These are phyloP conservation scores for Sclerotinia subarctica DNA, from an alignment of 2,329 filamentous ascomycete species.

Conservation along the genomic window DNA sequence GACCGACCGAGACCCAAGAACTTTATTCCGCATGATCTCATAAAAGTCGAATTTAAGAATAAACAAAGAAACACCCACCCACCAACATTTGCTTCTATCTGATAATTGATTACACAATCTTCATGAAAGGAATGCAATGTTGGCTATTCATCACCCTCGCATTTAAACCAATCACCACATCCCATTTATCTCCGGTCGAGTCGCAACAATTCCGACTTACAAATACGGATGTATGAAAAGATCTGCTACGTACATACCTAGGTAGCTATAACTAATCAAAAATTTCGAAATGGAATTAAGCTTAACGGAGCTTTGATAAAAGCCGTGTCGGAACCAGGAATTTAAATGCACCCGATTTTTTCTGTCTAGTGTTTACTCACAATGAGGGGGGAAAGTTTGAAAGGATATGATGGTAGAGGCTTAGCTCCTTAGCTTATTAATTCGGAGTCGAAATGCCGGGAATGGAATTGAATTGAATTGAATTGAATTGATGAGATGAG, in stretches of 20 bases:
- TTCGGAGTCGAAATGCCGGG: neutral
- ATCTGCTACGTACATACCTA: neutral
- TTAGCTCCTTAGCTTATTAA: neutral
- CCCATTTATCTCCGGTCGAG: conserved; percentile 12
- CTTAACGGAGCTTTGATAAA: conserved; percentile 13
- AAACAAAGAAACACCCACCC: neutral
- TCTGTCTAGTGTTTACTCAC: neutral
- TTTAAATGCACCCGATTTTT: neutral
- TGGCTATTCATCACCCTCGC: neutral
- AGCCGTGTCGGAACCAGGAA: neutral
- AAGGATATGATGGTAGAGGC: neutral
- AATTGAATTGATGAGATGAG: too few species aligned
- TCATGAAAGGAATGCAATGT: too few species aligned
- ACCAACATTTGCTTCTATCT: neutral
- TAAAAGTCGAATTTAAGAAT: neutral
- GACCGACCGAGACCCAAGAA: neutral
- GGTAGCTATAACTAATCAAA: too few species aligned
- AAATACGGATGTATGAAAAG: neutral
- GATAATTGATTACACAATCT: neutral
- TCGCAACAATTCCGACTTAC: neutral
- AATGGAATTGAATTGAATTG: too few species aligned
- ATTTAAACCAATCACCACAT: neutral
- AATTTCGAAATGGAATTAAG: neutral
- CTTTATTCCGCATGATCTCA: neutral
- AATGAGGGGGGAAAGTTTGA: neutral